A percentile compares a stretch with the other conserved stretches of the same genome.
phyloP scores from a whole-genome alignment of 306 rosid species.

The Amphicarpaea edgeworthii region DNA sequence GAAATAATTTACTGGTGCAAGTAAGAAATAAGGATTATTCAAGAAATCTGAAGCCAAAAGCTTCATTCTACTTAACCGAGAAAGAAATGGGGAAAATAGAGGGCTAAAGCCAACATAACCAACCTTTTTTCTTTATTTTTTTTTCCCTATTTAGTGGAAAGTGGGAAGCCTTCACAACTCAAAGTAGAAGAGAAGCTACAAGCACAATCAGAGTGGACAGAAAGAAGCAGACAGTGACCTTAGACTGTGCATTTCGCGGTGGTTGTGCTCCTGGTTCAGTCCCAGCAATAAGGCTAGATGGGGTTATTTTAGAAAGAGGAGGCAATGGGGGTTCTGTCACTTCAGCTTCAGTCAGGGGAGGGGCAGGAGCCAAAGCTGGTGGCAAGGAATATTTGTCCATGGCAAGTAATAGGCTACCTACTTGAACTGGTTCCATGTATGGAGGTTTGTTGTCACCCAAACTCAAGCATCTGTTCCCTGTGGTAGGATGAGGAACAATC shows the following conservation, averaged over 20 bases:
- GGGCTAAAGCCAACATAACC: constrained; percentile 29
- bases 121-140: neutral
- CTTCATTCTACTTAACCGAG: constrained; percentile 41
- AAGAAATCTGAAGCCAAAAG: constrained; percentile 44
- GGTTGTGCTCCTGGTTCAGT: constrained; percentile 45
- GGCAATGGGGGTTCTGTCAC: constrained; percentile 80
- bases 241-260: constrained; percentile 51
- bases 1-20: constrained; percentile 39
- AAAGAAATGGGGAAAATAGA: constrained; percentile 22
- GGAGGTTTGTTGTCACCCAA: constrained; percentile 35
- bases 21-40: constrained; percentile 37
- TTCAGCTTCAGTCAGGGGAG: constrained; percentile 52
- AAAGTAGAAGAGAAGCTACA: constrained; percentile 47
- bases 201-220: constrained; percentile 54
- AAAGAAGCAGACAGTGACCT: constrained; percentile 51
- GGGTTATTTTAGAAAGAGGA: constrained; percentile 12
- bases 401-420: constrained; percentile 53
- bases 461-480: constrained; percentile 70
- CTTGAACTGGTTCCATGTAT: constrained; percentile 61
- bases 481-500: constrained; percentile 43
- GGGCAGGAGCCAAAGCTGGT: constrained; percentile 70
- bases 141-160: neutral
- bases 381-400: constrained; percentile 42
- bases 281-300: constrained; percentile 38
- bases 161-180: constrained; percentile 14